These are phyloP conservation scores for Mucor piriformis DNA, from an alignment of 371 early-diverging fungal genomes.

Conservation along the genomic window DNA sequence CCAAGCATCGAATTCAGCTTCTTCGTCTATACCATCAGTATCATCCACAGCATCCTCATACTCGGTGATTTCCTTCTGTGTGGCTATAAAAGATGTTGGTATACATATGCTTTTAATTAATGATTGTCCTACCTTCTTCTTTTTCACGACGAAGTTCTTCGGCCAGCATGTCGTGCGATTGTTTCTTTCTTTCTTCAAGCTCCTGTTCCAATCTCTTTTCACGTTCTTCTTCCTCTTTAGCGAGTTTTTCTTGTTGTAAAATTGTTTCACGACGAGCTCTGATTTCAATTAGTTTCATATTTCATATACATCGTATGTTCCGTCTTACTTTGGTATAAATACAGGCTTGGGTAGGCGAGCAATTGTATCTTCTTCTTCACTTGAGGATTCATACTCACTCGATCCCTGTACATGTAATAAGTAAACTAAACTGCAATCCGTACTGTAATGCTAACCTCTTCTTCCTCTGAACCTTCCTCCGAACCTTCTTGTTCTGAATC, in stretches of 20 bases:
- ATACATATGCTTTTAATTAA: background rate
- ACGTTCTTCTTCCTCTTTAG: conserved; percentile 64
- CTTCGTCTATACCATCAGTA: conserved; percentile 86
- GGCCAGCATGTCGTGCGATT: conserved; percentile 77
- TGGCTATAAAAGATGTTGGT: conserved; percentile 11
- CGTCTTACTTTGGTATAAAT: conserved; percentile 75
- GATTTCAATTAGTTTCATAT: background rate
- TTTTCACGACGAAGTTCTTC: conserved; percentile 63
- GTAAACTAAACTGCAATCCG: background rate
- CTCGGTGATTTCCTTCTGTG: conserved; percentile 31
- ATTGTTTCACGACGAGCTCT: conserved; percentile 65
- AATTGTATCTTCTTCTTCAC: conserved; percentile 53
- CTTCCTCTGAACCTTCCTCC: conserved; percentile 35
- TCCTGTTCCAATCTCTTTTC: conserved; percentile 53
- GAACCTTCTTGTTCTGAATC: conserved; percentile 25
- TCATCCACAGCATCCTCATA: conserved; percentile 76
- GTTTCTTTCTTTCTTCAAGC: conserved; percentile 68
- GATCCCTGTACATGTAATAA: conserved; percentile 36
- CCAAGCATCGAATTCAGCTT: conserved; percentile 91
- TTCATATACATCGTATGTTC: background rate
- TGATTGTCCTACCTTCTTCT: conserved; percentile 25
- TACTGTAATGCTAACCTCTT: conserved; percentile 27
- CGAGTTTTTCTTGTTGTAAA: conserved; percentile 62
- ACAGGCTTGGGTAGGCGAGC: conserved; percentile 73
- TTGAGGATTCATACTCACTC: conserved; percentile 69